Conservation (phyloP, 2,329 filamentous ascomycete genomes). For the Scytalidium lignicola region DNA sequence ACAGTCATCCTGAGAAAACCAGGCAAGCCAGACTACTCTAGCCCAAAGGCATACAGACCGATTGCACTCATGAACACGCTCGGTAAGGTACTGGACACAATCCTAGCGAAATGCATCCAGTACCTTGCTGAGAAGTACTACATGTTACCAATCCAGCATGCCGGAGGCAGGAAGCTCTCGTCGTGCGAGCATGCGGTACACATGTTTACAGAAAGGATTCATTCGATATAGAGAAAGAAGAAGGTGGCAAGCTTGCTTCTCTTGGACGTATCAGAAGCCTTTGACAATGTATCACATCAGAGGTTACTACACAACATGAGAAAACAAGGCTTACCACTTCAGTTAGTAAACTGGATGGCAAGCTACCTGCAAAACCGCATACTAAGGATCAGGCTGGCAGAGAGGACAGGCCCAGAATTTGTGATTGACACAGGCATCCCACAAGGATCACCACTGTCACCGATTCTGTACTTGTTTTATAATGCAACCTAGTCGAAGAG, state of each 20-base stretch:
- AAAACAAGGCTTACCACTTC: conserved; percentile 13
- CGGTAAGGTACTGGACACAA: conserved; percentile 6
- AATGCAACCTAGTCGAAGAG: conserved; percentile 28
- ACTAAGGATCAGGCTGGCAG: conserved; percentile 14
- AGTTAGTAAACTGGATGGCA: conserved; percentile 15
- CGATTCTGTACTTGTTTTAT: conserved; percentile 30
- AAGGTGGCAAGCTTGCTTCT: conserved; percentile 26
- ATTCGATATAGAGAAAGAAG: conserved; percentile 15
- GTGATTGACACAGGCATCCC: conserved; percentile 22
- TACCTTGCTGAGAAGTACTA: conserved; percentile 5
- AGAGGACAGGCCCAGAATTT: conserved; percentile 11
- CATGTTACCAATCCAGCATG: conserved; percentile 19
- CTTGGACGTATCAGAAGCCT: conserved; percentile 27
- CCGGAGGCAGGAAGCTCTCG: conserved; percentile 21
- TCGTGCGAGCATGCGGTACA: conserved; percentile 25
- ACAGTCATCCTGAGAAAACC: conserved; percentile 10
- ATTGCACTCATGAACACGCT: conserved; percentile 12
- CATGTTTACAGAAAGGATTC: conserved; percentile 22
- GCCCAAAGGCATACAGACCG: conserved; percentile 5
- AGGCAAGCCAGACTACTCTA: conserved; percentile 10
- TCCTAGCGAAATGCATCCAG: conserved; percentile 4
- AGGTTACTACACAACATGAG: conserved; percentile 21
- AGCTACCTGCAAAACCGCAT: conserved; percentile 16
- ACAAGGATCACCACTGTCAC: conserved; percentile 25
- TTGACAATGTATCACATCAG: conserved; percentile 22